Percentiles rank a stretch among this genome's conserved stretches.
phyloP scores from a whole-genome alignment of 345 rosid genomes.

The Mallotus nudiflorus region DNA sequence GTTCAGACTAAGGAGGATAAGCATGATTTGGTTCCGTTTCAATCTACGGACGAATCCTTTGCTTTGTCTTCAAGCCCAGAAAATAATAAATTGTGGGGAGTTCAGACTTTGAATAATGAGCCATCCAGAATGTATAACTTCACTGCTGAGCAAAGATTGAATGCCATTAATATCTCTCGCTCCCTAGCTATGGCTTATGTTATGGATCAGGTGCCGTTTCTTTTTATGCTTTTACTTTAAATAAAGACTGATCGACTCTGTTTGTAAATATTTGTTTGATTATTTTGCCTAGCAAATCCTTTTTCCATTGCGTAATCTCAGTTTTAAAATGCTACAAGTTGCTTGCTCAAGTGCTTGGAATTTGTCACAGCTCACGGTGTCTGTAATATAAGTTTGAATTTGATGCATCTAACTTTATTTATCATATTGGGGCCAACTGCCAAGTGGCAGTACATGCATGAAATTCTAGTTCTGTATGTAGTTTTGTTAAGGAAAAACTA shows the following conservation, averaged over 20 bases:
- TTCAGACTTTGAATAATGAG: conserved; percentile 34
- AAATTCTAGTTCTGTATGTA: not conserved
- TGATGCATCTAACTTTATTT: conserved; percentile 5
- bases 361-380: not conserved
- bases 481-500: not conserved
- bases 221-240: conserved; percentile 1
- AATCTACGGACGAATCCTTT: conserved; percentile 57
- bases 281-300: not conserved
- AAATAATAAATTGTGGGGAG: conserved; percentile 32
- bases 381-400: not conserved
- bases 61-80: conserved; percentile 39
- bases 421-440: not conserved
- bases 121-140: conserved; percentile 36
- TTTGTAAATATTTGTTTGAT: not conserved
- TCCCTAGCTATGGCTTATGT: conserved; percentile 91
- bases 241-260: not conserved
- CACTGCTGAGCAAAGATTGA: conserved; percentile 61
- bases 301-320: not conserved
- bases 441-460: not conserved
- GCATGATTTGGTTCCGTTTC: conserved; percentile 30
- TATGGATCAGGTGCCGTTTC: conserved; percentile 77
- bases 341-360: not conserved
- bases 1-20: conserved; percentile 18
- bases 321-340: not conserved
- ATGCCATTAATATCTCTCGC: conserved; percentile 67